phyloP scores from a whole-genome alignment of 2,329 filamentous ascomycete species.

The Alternaria arborescens region DNA sequence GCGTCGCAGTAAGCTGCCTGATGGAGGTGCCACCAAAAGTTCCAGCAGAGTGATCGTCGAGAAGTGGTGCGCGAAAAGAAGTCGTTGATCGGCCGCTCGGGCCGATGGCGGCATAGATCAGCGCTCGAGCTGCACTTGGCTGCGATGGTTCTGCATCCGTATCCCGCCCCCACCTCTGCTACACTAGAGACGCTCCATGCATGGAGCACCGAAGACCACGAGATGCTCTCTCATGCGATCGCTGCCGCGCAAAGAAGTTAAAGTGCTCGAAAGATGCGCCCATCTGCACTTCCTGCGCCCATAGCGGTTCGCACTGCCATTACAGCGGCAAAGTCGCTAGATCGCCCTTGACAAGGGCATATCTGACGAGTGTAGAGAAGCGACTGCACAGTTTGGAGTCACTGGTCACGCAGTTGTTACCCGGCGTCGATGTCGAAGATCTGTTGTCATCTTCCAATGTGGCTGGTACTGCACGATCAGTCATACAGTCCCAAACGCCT shows the following conservation, averaged over 20 bases:
- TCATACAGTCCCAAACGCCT: constrained; percentile 16
- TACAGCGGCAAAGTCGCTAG: constrained; percentile 36
- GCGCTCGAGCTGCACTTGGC: constrained; percentile 6
- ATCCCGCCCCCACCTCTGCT: constrained; percentile 16
- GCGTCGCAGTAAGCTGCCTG: not conserved
- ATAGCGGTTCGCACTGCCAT: constrained; percentile 30
- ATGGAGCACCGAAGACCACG: constrained; percentile 36
- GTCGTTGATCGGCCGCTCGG: not conserved
- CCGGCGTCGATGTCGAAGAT: constrained; percentile 33
- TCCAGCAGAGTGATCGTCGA: not conserved
- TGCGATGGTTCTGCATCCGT: constrained; percentile 13
- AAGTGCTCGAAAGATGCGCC: constrained; percentile 41
- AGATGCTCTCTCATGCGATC: constrained; percentile 31
- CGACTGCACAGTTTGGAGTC: constrained; percentile 28
- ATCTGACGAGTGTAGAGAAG: constrained; percentile 36
- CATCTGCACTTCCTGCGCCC: constrained; percentile 29
- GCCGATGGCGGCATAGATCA: constrained; percentile 14
- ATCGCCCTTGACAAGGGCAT: constrained; percentile 36
- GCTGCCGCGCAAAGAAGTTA: constrained; percentile 37
- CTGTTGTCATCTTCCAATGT: constrained; percentile 27
- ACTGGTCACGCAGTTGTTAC: constrained; percentile 30
- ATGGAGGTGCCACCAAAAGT: not conserved
- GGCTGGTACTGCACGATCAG: constrained; percentile 12
- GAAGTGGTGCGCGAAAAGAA: not conserved
- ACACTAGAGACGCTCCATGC: constrained; percentile 23